Conservation (phyloP, 1,284 basidiomycete species). For the Porphyrellus sp. region DNA sequence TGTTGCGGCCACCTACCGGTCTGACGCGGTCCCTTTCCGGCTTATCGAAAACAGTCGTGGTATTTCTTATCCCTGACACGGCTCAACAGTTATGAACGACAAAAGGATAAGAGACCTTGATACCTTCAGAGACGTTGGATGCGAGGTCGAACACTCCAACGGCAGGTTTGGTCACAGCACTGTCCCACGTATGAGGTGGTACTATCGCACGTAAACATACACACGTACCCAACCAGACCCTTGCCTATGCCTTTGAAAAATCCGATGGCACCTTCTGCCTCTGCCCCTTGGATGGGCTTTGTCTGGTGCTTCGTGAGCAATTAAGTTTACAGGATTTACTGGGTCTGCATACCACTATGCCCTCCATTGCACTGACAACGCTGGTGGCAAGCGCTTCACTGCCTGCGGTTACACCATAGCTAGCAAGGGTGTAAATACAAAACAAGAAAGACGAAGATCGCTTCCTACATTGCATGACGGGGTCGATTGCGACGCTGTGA, state of each 20-base stretch:
- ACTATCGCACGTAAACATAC: constrained; percentile 5
- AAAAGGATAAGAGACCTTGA: not conserved
- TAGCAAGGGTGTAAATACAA: constrained; percentile 34
- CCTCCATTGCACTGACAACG: constrained; percentile 94
- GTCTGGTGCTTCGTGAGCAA: constrained; percentile 45
- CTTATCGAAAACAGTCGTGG: constrained; percentile 96
- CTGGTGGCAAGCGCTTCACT: constrained; percentile 93
- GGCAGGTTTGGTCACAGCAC: constrained; percentile 92
- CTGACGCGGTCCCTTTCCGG: constrained; percentile 88
- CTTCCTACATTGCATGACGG: constrained; percentile 84
- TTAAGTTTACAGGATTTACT: not conserved
- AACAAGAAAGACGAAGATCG: not conserved
- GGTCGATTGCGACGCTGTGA: constrained; percentile 91
- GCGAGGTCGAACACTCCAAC: constrained; percentile 97
- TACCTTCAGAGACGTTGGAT: constrained; percentile 93
- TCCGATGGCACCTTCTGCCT: constrained; percentile 89
- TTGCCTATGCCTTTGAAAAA: constrained; percentile 99
- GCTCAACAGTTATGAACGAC: constrained; percentile 5
- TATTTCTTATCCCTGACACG: constrained; percentile 80
- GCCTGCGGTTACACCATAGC: constrained; percentile 91
- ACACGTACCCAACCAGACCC: constrained; percentile 84
- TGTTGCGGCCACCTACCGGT: constrained; percentile 47
- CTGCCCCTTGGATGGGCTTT: constrained; percentile 96
- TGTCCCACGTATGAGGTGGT: constrained; percentile 34
- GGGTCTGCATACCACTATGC: constrained; percentile 70